These are phyloP conservation scores for Colletotrichum sp. DNA, from an alignment of 2,329 filamentous ascomycete species.

Conservation along the genomic window DNA sequence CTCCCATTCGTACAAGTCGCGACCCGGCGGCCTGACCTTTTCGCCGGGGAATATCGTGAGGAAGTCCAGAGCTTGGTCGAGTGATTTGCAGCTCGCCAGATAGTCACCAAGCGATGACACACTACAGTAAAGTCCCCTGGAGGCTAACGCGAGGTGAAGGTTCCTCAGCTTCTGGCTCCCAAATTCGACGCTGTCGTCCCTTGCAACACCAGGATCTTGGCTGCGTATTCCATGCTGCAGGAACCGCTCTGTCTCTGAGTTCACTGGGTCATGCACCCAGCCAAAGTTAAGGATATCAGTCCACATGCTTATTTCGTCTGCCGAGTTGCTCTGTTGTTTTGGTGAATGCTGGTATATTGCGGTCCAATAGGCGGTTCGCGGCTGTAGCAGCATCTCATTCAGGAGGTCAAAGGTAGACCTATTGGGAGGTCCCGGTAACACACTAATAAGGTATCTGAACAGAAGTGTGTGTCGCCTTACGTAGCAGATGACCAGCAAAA, in stretches of 20 bases:
- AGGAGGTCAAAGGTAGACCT: not conserved
- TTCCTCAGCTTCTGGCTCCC: no score
- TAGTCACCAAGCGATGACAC: no score
- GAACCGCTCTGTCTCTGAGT: not conserved
- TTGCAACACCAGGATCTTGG: not conserved
- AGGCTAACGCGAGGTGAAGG: no score
- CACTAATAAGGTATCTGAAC: not conserved
- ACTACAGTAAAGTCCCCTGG: no score
- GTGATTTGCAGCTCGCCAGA: no score
- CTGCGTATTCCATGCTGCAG: not conserved
- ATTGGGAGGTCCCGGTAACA: not conserved
- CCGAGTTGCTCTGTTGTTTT: not conserved
- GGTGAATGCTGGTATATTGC: not conserved
- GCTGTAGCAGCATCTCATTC: not conserved
- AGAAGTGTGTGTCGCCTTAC: not conserved
- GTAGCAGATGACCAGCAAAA: not conserved
- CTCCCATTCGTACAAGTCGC: no score
- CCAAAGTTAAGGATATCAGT: not conserved
- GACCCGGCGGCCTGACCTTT: no score
- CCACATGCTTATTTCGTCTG: not conserved
- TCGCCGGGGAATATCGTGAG: no score
- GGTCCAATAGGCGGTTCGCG: not conserved
- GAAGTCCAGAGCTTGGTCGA: no score
- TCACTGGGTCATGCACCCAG: not conserved
- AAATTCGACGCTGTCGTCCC: no score